Percentiles rank a stretch among this genome's conserved stretches.
Evolutionary conservation across 257 asterid species (phyloP).

Genomic region (Fraxinus quadrangulata): DNA sequence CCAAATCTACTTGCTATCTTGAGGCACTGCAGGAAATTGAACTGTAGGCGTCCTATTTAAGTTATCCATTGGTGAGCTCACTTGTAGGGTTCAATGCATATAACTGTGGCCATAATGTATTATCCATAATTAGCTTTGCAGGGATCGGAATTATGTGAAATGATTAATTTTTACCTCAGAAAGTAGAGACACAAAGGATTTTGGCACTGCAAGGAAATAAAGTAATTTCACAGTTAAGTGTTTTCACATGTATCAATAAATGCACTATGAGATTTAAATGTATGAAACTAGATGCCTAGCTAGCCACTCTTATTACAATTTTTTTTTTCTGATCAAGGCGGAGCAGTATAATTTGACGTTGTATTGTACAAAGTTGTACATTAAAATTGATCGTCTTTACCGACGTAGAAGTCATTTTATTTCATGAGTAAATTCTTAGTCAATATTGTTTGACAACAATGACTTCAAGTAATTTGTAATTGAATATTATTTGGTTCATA

Average conservation of each 20-base stretch:
- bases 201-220: conserved; percentile 12
- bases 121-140: conserved; percentile 83
- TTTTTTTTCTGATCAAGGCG: background rate
- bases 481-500: too few species aligned
- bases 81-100: conserved; percentile 79
- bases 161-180: conserved; percentile 60
- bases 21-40: background rate
- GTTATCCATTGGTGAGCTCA: conserved; percentile 48
- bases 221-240: conserved; percentile 28
- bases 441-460: background rate
- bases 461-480: too few species aligned
- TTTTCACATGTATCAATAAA: conserved; percentile 43
- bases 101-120: conserved; percentile 46
- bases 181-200: conserved; percentile 23
- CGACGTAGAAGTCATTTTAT: too few species aligned
- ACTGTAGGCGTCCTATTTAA: conserved; percentile 39
- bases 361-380: too few species aligned
- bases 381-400: background rate
- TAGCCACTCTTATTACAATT: background rate
- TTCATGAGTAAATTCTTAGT: background rate
- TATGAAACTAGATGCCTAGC: background rate
- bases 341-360: too few species aligned
- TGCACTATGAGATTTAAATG: conserved; percentile 33
- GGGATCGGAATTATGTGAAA: conserved; percentile 76
- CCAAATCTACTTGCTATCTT: conserved; percentile 21